Evolutionary conservation across 306 rosid genomes (phyloP).

Genomic region (Mimosa bimucronata): DNA sequence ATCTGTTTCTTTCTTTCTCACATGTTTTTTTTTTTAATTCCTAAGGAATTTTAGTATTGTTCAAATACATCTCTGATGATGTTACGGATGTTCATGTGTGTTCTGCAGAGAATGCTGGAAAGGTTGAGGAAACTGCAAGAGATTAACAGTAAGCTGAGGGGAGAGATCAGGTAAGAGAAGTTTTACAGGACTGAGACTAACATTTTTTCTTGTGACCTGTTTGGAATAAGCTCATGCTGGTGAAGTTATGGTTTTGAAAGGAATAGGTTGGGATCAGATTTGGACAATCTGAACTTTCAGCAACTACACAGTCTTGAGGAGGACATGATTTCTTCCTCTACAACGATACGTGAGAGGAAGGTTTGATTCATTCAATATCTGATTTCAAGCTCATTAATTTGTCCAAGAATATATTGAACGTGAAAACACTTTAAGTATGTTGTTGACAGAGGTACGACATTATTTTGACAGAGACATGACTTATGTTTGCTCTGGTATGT

Average conservation of each 20-base stretch:
- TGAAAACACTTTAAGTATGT: too few species aligned
- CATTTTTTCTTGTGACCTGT: neutral
- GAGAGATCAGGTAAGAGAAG: conserved; percentile 66
- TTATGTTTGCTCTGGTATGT: neutral
- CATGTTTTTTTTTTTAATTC: too few species aligned
- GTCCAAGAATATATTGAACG: too few species aligned
- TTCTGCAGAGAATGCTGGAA: conserved; percentile 67
- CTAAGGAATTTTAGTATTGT: neutral
- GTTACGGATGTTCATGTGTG: neutral
- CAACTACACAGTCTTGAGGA: neutral
- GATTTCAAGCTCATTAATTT: neutral
- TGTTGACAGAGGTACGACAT: too few species aligned
- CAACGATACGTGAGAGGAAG: neutral
- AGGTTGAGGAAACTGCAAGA: conserved; percentile 61
- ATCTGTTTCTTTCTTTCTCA: neutral
- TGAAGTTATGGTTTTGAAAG: neutral
- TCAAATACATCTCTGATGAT: neutral
- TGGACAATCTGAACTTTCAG: neutral
- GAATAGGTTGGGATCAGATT: neutral
- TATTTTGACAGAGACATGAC: neutral
- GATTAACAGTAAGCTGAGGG: conserved; percentile 63
- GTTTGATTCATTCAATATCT: neutral
- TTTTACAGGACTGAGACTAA: neutral
- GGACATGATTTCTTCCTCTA: neutral
- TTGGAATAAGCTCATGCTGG: conserved; percentile 8